These are phyloP conservation scores for Medicago ruthenica DNA, from an alignment of 306 rosid species.

Conservation along the genomic window DNA sequence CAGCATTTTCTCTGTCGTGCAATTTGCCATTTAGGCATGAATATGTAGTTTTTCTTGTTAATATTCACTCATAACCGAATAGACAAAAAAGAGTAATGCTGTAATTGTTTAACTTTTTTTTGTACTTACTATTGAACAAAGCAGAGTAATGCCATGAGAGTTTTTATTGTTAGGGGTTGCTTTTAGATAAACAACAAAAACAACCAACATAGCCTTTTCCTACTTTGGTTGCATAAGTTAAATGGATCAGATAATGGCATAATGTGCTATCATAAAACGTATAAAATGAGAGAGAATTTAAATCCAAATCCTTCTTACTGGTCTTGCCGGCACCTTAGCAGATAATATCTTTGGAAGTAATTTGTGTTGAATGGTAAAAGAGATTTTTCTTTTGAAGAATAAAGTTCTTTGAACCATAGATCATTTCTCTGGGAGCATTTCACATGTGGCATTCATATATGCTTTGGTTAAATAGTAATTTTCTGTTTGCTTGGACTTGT, in stretches of 20 bases:
- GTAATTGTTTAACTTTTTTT: not conserved
- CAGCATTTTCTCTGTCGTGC: not conserved
- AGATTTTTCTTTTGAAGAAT: not conserved
- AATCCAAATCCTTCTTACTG: not conserved
- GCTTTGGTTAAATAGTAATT: not conserved
- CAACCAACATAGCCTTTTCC: not conserved
- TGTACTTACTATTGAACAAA: not conserved
- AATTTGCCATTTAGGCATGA: not conserved
- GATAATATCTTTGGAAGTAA: not conserved
- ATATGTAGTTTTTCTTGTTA: not conserved
- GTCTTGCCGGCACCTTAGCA: not conserved
- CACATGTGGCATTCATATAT: not conserved
- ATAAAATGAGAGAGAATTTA: not conserved
- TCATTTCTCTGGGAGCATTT: slow-evolving; percentile 1
- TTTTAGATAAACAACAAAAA: not conserved
- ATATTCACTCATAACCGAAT: not conserved
- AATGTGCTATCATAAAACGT: not conserved
- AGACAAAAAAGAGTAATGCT: not conserved
- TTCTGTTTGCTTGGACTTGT: not conserved
- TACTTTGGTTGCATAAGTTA: not conserved
- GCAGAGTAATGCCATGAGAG: not conserved
- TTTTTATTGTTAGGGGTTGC: slow-evolving; percentile 13
- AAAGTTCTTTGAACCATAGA: not conserved
- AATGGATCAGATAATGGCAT: not conserved
- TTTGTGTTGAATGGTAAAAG: not conserved